A percentile compares a stretch with the other conserved stretches of the same genome.
These are phyloP conservation scores for Termitomyces sp. DNA, from an alignment of 768 basidiomycete genomes.

Conservation along the genomic window DNA sequence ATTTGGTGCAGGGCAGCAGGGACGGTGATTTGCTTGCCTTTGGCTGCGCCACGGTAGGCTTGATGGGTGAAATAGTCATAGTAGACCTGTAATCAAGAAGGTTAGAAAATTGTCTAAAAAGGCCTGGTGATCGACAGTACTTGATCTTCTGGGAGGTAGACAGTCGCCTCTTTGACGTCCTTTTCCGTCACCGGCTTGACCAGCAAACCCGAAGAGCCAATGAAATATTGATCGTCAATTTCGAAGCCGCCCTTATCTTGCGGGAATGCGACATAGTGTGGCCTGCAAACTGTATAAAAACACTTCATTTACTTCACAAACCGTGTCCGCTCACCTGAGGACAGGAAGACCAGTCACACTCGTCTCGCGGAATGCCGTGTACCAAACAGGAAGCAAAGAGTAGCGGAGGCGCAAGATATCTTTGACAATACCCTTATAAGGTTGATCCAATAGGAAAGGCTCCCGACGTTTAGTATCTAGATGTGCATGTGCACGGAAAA, in stretches of 20 bases:
- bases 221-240: conserved; percentile 92
- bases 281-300: conserved; percentile 44
- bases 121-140: conserved; percentile 28
- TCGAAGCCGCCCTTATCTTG: conserved; percentile 81
- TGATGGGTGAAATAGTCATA: conserved; percentile 86
- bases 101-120: background rate
- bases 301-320: background rate
- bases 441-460: conserved; percentile 88
- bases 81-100: conserved; percentile 56
- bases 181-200: conserved; percentile 86
- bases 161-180: conserved; percentile 60
- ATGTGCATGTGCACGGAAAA: conserved; percentile 98
- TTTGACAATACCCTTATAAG: conserved; percentile 79
- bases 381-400: conserved; percentile 88
- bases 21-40: conserved; percentile 71
- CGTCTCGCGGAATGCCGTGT: conserved; percentile 93
- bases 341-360: conserved; percentile 80
- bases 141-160: conserved; percentile 89
- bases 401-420: conserved; percentile 82
- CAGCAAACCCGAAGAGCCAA: conserved; percentile 84
- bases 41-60: conserved; percentile 61
- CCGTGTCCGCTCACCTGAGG: conserved; percentile 51
- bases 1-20: conserved; percentile 75
- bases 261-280: conserved; percentile 95
- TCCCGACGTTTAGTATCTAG: conserved; percentile 97